phyloP scores from a whole-genome alignment of 2,329 filamentous ascomycete genomes.

The Colletotrichum brevisporum region DNA sequence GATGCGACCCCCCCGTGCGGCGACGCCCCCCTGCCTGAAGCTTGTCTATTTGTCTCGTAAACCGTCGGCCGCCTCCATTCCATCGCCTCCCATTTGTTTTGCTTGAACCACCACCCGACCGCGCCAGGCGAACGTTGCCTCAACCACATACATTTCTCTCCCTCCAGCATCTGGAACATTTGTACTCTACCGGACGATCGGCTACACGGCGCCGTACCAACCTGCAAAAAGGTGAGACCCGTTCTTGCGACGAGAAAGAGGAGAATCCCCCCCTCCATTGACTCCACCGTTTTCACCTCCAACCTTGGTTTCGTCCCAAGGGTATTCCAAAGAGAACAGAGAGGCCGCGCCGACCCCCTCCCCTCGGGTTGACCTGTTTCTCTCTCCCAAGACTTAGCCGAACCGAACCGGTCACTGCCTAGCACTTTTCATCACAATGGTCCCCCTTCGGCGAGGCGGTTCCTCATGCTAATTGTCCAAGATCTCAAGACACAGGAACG shows the following conservation, averaged over 20 bases:
- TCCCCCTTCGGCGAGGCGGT: conserved; percentile 16
- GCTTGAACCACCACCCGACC: conserved; percentile 29
- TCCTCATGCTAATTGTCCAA: conserved; percentile 66
- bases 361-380: background rate
- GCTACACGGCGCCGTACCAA: conserved; percentile 11
- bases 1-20: conserved; percentile 6
- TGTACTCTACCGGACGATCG: conserved; percentile 4
- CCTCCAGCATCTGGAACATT: conserved; percentile 23
- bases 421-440: conserved; percentile 8
- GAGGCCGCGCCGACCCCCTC: background rate
- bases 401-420: background rate
- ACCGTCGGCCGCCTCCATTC: conserved; percentile 37
- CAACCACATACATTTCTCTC: conserved; percentile 6
- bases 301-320: too few species aligned
- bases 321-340: too few species aligned
- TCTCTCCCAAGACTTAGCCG: background rate
- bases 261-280: background rate
- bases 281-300: conserved; percentile 12
- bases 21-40: conserved; percentile 27
- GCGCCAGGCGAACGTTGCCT: conserved; percentile 30
- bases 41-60: conserved; percentile 34
- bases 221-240: conserved; percentile 31
- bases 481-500: conserved; percentile 61
- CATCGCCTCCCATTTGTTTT: conserved; percentile 37
- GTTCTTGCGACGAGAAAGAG: conserved; percentile 5